Base-by-base conservation (phyloP, 78 protist genomes). In the Tieghemostelium lacteum region DNA sequence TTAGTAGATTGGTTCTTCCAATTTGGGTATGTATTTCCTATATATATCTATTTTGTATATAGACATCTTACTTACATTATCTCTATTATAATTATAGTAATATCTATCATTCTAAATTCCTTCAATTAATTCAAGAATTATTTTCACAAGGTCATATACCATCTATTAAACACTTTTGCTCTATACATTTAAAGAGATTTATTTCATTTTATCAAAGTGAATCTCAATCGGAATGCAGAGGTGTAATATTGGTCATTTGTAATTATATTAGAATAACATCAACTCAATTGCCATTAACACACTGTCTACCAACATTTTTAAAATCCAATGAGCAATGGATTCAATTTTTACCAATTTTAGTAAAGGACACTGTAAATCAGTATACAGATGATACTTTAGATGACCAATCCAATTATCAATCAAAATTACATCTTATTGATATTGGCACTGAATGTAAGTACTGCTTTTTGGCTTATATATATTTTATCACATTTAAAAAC, bases 1-100 rank as follows among this genome's bases (percentile, higher is more conserved):
- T 57, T 83, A 31, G 61, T 83, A 14, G 91, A 83, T 42, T 83
- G 91, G 91, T 83, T 83, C 34, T 83, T 83, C 54, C 76, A 69
- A 40, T 83, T 83, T 33, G 45, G 63, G 88, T 80, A 67, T 3
- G 88, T 78, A 10, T 17, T 22, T 19, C 20, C 16, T 16, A 26
- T 2, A 5, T 0, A 20, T 26, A 37, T 24, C n/a, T 22, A 28
- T 8, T 8, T 20, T 19, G 2, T 14, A 7, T 19, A 28, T 55
- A 1, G 2, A 60, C 31, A 10, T 39, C 5, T n/a, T 34, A 36
- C 12, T 36, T 57, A 16, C 31, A 45, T 45, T 45, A 14, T 10
- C 6, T 14, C 52, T 14, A 45, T 14, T 63, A 31, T 31, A 26
- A 28, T 1, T 22, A 14, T 40, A 83, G 91, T 60, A 83, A 83